Conservation (phyloP, 2,329 filamentous ascomycete species). For the Epichloe baconii region DNA sequence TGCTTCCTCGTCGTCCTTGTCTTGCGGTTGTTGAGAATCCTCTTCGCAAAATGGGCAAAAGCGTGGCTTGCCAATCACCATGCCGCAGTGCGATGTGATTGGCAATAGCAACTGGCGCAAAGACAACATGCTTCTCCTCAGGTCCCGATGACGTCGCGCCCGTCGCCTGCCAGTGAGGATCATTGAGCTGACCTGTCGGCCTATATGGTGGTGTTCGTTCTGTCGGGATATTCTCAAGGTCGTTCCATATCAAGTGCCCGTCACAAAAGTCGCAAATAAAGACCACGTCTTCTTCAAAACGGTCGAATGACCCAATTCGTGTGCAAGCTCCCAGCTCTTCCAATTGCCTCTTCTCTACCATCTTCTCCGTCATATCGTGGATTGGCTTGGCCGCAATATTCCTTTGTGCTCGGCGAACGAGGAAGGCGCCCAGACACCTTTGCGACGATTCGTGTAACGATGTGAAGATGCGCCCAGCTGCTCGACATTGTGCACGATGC, state of each 20-base stretch:
- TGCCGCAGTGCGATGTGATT: slow-evolving; percentile 39
- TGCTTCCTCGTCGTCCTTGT: no score
- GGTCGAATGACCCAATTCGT: slow-evolving; percentile 40
- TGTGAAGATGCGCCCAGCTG: slow-evolving; percentile 41
- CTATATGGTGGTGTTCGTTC: slow-evolving; percentile 22
- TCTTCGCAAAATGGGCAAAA: slow-evolving; percentile 11
- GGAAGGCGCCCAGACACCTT: slow-evolving; percentile 43
- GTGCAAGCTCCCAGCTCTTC: slow-evolving; percentile 41
- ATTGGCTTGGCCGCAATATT: slow-evolving; percentile 3
- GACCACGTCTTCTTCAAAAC: slow-evolving; percentile 40
- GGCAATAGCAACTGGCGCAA: slow-evolving; percentile 43
- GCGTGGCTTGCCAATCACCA: slow-evolving; percentile 37
- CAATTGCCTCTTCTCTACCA: slow-evolving; percentile 25
- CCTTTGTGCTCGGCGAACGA: slow-evolving; percentile 38
- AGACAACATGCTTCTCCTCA: slow-evolving; percentile 38
- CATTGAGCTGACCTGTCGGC: slow-evolving; percentile 8
- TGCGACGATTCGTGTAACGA: slow-evolving; percentile 33
- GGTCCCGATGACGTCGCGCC: slow-evolving; percentile 27
- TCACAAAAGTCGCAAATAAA: slow-evolving; percentile 51
- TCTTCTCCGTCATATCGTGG: slow-evolving; percentile 15
- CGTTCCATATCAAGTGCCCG: slow-evolving; percentile 45
- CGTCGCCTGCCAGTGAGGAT: slow-evolving; percentile 39
- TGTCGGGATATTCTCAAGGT: slow-evolving; percentile 39
- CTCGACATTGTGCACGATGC: slow-evolving; percentile 45
- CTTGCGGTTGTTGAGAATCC: no score